These are phyloP conservation scores for Exserohilum rostratum DNA, from an alignment of 2,329 filamentous ascomycete species.

Conservation along the genomic window DNA sequence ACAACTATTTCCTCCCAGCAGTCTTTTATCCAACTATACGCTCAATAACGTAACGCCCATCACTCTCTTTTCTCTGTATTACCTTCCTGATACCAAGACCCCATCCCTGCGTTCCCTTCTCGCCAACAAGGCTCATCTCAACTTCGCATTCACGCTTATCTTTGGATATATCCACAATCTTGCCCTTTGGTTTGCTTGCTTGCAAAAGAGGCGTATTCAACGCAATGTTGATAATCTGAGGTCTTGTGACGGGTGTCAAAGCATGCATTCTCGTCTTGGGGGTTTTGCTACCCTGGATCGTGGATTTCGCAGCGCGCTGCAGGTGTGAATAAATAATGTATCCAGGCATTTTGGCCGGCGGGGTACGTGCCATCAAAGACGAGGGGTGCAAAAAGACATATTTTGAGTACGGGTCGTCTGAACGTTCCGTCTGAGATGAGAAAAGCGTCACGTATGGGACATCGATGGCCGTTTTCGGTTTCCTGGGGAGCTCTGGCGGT, in stretches of 20 bases:
- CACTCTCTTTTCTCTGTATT: conserved; percentile 74
- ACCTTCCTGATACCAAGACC: conserved; percentile 85
- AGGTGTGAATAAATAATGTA: conserved; percentile 89
- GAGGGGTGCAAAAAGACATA: conserved; percentile 88
- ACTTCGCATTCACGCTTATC: conserved; percentile 79
- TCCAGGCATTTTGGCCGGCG: conserved; percentile 66
- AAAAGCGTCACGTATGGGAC: conserved; percentile 89
- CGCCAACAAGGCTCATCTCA: conserved; percentile 75
- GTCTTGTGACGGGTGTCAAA: conserved; percentile 76
- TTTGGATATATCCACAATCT: conserved; percentile 62
- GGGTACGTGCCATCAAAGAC: conserved; percentile 73
- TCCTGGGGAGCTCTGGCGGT: conserved; percentile 61
- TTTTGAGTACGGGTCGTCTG: conserved; percentile 59
- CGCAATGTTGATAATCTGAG: conserved; percentile 77
- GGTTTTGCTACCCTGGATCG: conserved; percentile 39
- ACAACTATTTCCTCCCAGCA: background rate
- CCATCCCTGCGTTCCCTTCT: conserved; percentile 75
- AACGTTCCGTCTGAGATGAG: conserved; percentile 61
- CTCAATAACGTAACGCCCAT: conserved; percentile 73
- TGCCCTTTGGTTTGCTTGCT: conserved; percentile 91
- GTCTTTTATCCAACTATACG: conserved; percentile 49
- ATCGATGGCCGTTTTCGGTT: conserved; percentile 84
- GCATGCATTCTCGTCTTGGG: conserved; percentile 84
- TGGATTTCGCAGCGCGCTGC: conserved; percentile 67
- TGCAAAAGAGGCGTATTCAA: conserved; percentile 83